Evolutionary conservation across 2,329 filamentous ascomycete genomes (phyloP), one percentile per base, ranked within the genome.

Genomic region (Cercospora beticola): DNA sequence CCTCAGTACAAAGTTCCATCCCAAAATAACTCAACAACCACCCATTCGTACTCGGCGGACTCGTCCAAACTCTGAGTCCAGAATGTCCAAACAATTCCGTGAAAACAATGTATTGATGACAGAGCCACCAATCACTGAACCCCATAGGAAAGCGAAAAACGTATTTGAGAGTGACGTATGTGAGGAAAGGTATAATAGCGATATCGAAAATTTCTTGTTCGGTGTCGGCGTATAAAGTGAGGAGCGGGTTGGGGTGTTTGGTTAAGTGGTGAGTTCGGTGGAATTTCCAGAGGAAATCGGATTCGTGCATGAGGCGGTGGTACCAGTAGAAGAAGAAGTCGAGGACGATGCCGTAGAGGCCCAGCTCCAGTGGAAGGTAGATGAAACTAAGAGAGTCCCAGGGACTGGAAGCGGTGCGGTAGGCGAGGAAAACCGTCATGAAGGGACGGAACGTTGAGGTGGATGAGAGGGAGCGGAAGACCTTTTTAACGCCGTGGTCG

Each of bases 41-140:
- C 18, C n/a, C 52, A 26, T 72, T 78, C 36, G 81, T 68, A 0
- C 80, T 79, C 1, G 76, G 78, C 0, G 82, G 80, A 0, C 79
- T 75, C 0, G 74, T 77, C 0, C 76, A 72, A 43, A 79, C 75
- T 3, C 82, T 79, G 8, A 83, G 68, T 2, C 81, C 81, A 36
- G 77, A 80, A 63, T 83, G 81, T 1, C 81, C 81, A 30, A 74
- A 71, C 1, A 82, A 57, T 62, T 83, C 81, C 5, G 80, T 75
- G 72, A 79, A 83, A 5, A 81, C 75, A n/a, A 83, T 74, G 57
- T 82, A 84, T 62, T 81, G 76, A 58, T 83, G 79, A 70, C 82
- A 83, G 9, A 84, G 69, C 82, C 82, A 84, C 81, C 80, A 82
- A 46, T 83, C 81, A 57, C 82, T 82, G 68, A 84, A 84, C 0